Conservation (phyloP, 2,329 filamentous ascomycete genomes). For the Cercospora sp. region DNA sequence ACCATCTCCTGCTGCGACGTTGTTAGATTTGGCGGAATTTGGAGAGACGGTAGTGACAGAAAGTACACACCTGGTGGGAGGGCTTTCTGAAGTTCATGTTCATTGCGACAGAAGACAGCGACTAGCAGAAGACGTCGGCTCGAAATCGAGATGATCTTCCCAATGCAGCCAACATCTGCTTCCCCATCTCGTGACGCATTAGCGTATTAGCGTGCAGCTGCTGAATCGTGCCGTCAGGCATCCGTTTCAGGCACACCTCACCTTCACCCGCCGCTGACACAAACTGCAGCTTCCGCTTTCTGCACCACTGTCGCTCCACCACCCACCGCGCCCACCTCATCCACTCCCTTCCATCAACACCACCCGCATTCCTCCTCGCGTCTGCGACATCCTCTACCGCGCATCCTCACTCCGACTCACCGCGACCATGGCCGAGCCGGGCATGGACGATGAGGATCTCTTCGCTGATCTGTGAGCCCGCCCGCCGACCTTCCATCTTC, state of each 20-base stretch:
- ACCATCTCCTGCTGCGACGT: constrained; percentile 80
- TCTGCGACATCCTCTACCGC: constrained; percentile 21
- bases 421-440: constrained; percentile 73
- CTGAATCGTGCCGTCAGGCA: too few species aligned
- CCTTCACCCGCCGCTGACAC: not conserved
- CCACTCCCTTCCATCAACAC: constrained; percentile 1
- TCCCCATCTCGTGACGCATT: constrained; percentile 2
- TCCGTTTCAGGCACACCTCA: not conserved
- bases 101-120: constrained; percentile 76
- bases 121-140: constrained; percentile 87
- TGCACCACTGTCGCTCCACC: not conserved
- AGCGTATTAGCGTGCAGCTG: not conserved
- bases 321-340: not conserved
- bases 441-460: constrained; percentile 81
- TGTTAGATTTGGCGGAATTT: not conserved
- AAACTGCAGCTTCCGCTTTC: not conserved
- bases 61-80: constrained; percentile 44
- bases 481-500: not conserved
- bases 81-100: constrained; percentile 49
- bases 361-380: not conserved
- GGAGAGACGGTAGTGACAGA: not conserved
- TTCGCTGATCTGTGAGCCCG: constrained; percentile 84
- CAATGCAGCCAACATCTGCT: constrained; percentile 5
- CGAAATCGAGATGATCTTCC: constrained; percentile 40
- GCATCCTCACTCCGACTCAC: not conserved